These are phyloP conservation scores for Aureobasidium sp. DNA, from an alignment of 2,329 filamentous ascomycete species.

Conservation along the genomic window DNA sequence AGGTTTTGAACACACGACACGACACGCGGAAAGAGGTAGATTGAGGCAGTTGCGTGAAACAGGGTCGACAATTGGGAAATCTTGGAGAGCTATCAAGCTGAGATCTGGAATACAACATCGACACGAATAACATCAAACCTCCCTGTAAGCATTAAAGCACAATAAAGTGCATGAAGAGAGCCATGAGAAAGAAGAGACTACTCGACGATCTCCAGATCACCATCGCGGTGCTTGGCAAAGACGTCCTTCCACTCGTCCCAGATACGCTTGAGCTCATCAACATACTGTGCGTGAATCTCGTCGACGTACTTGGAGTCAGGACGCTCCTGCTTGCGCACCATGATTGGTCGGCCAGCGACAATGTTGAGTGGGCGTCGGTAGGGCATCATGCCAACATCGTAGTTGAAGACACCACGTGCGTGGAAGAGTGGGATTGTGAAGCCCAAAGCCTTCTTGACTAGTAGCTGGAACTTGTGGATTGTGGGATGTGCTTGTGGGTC, in stretches of 20 bases:
- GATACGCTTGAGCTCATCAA: slow-evolving; percentile 63
- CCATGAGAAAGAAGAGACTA: slow-evolving; percentile 26
- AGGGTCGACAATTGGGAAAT: background rate
- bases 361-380: slow-evolving; percentile 83
- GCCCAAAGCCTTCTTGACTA: slow-evolving; percentile 77
- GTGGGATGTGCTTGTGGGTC: slow-evolving; percentile 67
- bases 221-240: slow-evolving; percentile 57
- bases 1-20: background rate
- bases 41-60: background rate
- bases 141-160: background rate
- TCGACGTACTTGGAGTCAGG: slow-evolving; percentile 73
- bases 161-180: background rate
- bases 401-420: slow-evolving; percentile 86
- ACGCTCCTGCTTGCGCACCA: slow-evolving; percentile 55
- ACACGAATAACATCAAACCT: background rate
- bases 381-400: slow-evolving; percentile 93
- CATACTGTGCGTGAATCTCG: slow-evolving; percentile 70
- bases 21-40: background rate
- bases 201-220: slow-evolving; percentile 62
- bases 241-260: slow-evolving; percentile 75
- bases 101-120: background rate
- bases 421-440: slow-evolving; percentile 91
- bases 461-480: slow-evolving; percentile 74
- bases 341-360: slow-evolving; percentile 78
- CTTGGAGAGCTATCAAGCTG: background rate